Evolutionary conservation across 352 stramenopile species (phyloP).

Genomic region (Phytopythium boreale): DNA sequence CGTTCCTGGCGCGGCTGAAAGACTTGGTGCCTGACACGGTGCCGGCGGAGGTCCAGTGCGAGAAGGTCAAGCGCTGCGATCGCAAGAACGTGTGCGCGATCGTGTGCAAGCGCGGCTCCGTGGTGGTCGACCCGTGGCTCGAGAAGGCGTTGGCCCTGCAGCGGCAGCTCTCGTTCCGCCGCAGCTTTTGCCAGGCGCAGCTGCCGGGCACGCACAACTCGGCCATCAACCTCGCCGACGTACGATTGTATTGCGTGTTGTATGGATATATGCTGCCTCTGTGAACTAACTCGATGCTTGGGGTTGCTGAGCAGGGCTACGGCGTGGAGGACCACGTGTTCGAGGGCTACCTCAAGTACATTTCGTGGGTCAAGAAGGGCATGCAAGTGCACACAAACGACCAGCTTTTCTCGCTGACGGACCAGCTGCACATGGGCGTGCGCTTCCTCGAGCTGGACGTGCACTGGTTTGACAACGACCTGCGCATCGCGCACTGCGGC

Average conservation of each 20-base stretch:
- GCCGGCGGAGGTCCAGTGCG: constrained; percentile 43
- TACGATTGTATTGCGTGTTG: constrained; percentile 13
- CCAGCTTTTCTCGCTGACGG: constrained; percentile 64
- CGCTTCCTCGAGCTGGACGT: constrained; percentile 69
- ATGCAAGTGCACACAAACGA: constrained; percentile 64
- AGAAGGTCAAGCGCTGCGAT: constrained; percentile 50
- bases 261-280: too few species aligned
- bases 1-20: constrained; percentile 34
- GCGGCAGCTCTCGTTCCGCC: constrained; percentile 41
- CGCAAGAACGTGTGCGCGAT: constrained; percentile 47
- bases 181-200: constrained; percentile 53
- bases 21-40: constrained; percentile 61
- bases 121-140: constrained; percentile 38
- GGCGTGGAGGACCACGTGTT: constrained; percentile 67
- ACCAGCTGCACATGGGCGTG: constrained; percentile 63
- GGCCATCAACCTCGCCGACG: constrained; percentile 51
- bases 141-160: constrained; percentile 32
- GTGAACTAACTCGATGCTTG: too few species aligned
- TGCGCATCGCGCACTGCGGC: constrained; percentile 66
- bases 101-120: constrained; percentile 45
- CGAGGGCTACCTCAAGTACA: constrained; percentile 52
- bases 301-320: constrained; percentile 34
- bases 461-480: constrained; percentile 65
- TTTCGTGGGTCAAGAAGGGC: constrained; percentile 50
- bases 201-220: constrained; percentile 63